These are phyloP conservation scores for Neocucurbitaria cava DNA, from an alignment of 2,329 filamentous ascomycete species.

Conservation along the genomic window DNA sequence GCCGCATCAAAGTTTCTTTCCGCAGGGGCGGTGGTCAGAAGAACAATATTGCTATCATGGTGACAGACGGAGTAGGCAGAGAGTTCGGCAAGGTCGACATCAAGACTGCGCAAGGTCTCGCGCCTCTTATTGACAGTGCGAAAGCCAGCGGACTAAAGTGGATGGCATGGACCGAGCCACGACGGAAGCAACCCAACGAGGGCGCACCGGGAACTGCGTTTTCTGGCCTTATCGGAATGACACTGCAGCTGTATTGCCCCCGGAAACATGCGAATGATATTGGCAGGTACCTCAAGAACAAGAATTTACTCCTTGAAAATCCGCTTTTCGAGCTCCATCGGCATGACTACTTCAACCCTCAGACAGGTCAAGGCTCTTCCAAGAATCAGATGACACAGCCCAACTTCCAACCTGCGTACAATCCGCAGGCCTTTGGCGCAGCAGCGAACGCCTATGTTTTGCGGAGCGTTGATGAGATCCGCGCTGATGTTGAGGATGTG, in stretches of 20 bases:
- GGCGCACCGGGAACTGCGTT: slow-evolving; percentile 28
- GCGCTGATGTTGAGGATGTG: slow-evolving; percentile 81
- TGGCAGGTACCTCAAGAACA: slow-evolving; percentile 71
- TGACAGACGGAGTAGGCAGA: slow-evolving; percentile 73
- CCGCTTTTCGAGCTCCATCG: slow-evolving; percentile 68
- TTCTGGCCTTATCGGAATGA: slow-evolving; percentile 57
- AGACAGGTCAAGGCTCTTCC: slow-evolving; percentile 48
- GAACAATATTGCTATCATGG: slow-evolving; percentile 73
- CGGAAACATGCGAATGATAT: slow-evolving; percentile 69
- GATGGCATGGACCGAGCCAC: slow-evolving; percentile 72
- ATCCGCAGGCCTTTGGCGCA: slow-evolving; percentile 12
- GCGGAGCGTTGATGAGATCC: slow-evolving; percentile 75
- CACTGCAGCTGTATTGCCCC: slow-evolving; percentile 81
- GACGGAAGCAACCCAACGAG: slow-evolving; percentile 70
- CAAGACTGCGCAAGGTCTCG: slow-evolving; percentile 70
- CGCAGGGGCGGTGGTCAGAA: slow-evolving; percentile 63
- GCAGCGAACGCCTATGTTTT: slow-evolving; percentile 23
- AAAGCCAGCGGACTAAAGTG: slow-evolving; percentile 70
- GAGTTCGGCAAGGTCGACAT: slow-evolving; percentile 80
- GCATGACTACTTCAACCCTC: slow-evolving; percentile 78
- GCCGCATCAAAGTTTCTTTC: slow-evolving; percentile 75
- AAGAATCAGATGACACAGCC: slow-evolving; percentile 22
- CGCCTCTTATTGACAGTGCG: slow-evolving; percentile 72
- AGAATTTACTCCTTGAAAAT: slow-evolving; percentile 70
- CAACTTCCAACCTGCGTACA: slow-evolving; percentile 16